Percentiles rank a stretch among this genome's conserved stretches.
Conservation (phyloP, 1,284 basidiomycete genomes). For the Pseudomicrostroma phylloplanum region DNA sequence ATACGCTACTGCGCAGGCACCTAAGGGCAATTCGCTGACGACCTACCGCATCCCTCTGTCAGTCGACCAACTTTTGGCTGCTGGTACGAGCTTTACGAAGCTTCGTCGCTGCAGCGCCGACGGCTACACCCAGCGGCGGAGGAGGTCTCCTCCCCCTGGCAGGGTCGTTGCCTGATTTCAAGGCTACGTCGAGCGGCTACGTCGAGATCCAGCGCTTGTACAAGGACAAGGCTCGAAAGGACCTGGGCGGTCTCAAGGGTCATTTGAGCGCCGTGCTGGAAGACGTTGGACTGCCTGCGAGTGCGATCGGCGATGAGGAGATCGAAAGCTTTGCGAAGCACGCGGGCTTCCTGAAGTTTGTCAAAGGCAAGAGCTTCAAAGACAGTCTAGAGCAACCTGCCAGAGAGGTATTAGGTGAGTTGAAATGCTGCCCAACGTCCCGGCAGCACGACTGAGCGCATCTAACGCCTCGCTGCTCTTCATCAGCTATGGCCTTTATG, state of each 20-base stretch:
- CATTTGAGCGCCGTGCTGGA: conserved; percentile 41
- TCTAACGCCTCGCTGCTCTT: background rate
- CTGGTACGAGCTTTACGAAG: conserved; percentile 71
- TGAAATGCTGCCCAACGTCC: background rate
- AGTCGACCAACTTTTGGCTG: conserved; percentile 71
- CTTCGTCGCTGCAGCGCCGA: conserved; percentile 53
- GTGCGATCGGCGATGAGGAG: conserved; percentile 53
- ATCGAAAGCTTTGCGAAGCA: conserved; percentile 86
- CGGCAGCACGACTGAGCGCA: background rate
- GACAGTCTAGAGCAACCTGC: conserved; percentile 48
- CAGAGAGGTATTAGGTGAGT: conserved; percentile 23
- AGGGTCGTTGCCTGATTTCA: conserved; percentile 86
- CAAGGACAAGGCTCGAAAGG: conserved; percentile 64
- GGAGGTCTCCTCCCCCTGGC: conserved; percentile 57
- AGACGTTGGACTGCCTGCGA: conserved; percentile 18
- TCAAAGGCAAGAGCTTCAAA: conserved; percentile 63
- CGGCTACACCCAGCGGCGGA: conserved; percentile 14
- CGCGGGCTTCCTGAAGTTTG: conserved; percentile 69
- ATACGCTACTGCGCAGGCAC: background rate
- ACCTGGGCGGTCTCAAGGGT: conserved; percentile 58
- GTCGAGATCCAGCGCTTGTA: conserved; percentile 73
- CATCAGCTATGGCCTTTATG: conserved; percentile 23
- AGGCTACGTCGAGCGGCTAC: conserved; percentile 77
- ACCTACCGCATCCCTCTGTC: conserved; percentile 6
- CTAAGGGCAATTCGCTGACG: too few relatives aligned